Base-by-base conservation (phyloP, 2,329 filamentous ascomycete species). In the Claviceps fusiformis region DNA sequence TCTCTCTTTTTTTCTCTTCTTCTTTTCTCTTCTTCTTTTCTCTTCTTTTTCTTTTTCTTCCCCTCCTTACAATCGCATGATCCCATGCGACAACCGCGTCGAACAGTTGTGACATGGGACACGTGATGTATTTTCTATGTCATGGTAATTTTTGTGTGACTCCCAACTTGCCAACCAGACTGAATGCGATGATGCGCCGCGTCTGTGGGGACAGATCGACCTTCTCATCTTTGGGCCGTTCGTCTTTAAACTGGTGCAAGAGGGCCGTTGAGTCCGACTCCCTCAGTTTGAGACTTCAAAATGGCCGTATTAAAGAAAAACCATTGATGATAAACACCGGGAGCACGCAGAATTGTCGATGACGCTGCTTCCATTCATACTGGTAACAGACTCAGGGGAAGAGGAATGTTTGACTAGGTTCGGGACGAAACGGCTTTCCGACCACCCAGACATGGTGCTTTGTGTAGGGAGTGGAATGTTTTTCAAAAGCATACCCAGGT, bases 401-500 rank as follows among this genome's bases (percentile, higher is more conserved):
- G 33, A 19, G 17, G 29, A n/a, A 39, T 17, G 37, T 5, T 41
- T 51, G 52, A 52, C 35, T 56, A 52, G 48, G 31, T 24, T 39
- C 45, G 13, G 43, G 15, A 49, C 35, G 24, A 47, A 39, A 43
- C 29, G 46, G 51, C 35, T 43, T n/a, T n/a, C 50, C 35, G 24
- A 45, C 35, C 35, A 48, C 45, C 52, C 49, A 54, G 19, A 41
- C 33, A 46, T 39, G 37, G 31, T 24, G 29, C 17, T 44, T 15
- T 43, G 47, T 43, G 39, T 17, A 49, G 51, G 55, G 55, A 60
- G 55, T 58, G 59, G 62, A 57, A 60, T 50, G 60, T 58, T 60
- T 57, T 62, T 50, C 51, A 57, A 57, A 55, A 59, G 62, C 67
- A 69, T 69, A 69, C 67, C 66, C 67, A 57, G 54, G 56, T 54